Evolutionary conservation across 257 asterid species (phyloP).

Genomic region (Scutellaria galericulata): DNA sequence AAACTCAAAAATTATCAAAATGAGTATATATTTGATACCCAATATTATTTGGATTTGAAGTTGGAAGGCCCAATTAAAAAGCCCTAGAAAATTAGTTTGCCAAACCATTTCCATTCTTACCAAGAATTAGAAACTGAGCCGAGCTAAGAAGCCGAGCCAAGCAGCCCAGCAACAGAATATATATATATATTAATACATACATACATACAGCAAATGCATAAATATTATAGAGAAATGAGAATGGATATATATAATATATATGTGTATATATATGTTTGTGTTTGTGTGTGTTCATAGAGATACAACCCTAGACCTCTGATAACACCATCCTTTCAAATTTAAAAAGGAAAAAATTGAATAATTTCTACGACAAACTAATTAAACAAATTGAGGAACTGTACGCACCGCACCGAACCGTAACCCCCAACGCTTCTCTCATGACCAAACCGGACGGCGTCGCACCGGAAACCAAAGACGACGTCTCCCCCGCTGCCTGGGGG

Average conservation of each 20-base stretch:
- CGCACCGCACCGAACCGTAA: conserved; percentile 45
- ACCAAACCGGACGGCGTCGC: conserved; percentile 55
- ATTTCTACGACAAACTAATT: conserved; percentile 28
- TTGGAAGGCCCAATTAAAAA: conserved; percentile 15
- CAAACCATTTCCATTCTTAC: not conserved
- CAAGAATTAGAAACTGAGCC: conserved; percentile 6
- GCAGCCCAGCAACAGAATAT: conserved; percentile 33
- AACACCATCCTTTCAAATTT: conserved; percentile 33
- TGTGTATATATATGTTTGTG: not conserved
- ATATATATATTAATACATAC: conserved; percentile 3
- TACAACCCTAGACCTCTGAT: conserved; percentile 50
- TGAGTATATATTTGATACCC: not conserved
- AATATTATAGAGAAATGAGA: conserved; percentile 4
- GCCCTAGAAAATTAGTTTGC: not conserved
- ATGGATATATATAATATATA: not conserved
- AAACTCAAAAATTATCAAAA: no score
- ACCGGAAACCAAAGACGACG: conserved; percentile 44
- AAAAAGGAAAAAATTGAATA: conserved; percentile 2
- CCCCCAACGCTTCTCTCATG: conserved; percentile 38
- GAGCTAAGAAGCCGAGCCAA: conserved; percentile 25
- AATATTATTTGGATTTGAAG: not conserved
- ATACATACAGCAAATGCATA: not conserved
- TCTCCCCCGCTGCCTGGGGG: conserved; percentile 58
- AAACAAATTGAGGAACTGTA: conserved; percentile 34
- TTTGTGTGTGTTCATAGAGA: not conserved